These are phyloP conservation scores for Cadophora sp. DNA, from an alignment of 2,329 filamentous ascomycete genomes.

Conservation along the genomic window DNA sequence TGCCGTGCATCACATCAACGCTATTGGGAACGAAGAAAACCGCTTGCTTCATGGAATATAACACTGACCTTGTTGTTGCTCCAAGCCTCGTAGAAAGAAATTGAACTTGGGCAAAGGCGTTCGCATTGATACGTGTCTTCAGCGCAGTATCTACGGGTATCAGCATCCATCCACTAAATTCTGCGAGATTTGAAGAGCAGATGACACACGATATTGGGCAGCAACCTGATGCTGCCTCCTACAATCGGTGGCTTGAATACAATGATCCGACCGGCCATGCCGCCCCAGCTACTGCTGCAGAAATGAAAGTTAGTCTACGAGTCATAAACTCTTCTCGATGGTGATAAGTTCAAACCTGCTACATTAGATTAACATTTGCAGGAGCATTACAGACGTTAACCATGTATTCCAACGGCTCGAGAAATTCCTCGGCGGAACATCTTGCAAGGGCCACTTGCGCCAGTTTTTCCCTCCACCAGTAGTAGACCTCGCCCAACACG, in stretches of 20 bases:
- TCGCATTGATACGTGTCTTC: too few species aligned
- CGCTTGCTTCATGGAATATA: not conserved
- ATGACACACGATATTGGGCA: not conserved
- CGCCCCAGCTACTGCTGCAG: not conserved
- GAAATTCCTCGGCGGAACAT: not conserved
- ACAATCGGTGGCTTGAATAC: slow-evolving; percentile 1
- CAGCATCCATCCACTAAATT: too few species aligned
- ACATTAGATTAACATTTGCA: not conserved
- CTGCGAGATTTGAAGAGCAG: not conserved
- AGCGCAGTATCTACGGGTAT: too few species aligned
- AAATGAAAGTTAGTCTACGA: not conserved
- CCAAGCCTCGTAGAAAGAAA: too few species aligned
- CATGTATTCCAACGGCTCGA: not conserved
- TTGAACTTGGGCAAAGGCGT: too few species aligned
- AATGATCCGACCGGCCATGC: not conserved
- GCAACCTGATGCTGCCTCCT: not conserved
- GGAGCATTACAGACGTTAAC: not conserved
- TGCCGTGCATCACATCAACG: not conserved
- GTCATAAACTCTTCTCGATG: not conserved
- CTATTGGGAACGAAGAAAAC: not conserved
- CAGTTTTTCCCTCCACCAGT: not conserved
- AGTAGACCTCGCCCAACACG: not conserved
- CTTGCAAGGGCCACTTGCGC: not conserved
- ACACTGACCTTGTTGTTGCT: too few species aligned
- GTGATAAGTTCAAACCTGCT: too few species aligned